A percentile compares a stretch with the other conserved stretches of the same genome.
These are phyloP conservation scores for Scutellaria barbata DNA, from an alignment of 257 asterid species.

Conservation along the genomic window DNA sequence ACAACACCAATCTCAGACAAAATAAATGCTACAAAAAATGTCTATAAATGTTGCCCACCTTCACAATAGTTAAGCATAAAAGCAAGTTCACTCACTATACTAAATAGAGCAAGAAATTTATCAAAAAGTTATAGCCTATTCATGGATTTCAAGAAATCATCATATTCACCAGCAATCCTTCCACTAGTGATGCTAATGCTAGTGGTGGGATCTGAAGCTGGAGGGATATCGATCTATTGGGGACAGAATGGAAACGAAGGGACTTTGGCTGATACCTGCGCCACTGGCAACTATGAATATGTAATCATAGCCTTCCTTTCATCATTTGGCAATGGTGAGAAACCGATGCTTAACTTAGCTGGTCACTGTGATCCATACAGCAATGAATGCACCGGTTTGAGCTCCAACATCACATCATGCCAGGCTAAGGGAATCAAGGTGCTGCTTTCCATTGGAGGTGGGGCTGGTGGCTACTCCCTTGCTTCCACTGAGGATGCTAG, in stretches of 20 bases:
- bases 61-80: conserved; percentile 19
- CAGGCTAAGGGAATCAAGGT: conserved; percentile 57
- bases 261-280: conserved; percentile 56
- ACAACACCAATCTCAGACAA: conserved; percentile 34
- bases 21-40: conserved; percentile 25
- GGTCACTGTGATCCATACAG: conserved; percentile 67
- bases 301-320: conserved; percentile 59
- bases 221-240: conserved; percentile 63
- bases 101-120: neutral
- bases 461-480: conserved; percentile 52
- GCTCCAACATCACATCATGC: conserved; percentile 52
- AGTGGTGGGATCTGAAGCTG: conserved; percentile 51
- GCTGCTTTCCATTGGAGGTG: conserved; percentile 65
- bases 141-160: conserved; percentile 45
- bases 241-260: conserved; percentile 71
- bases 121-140: neutral
- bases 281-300: conserved; percentile 51
- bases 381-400: conserved; percentile 45
- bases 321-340: conserved; percentile 53
- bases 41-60: conserved; percentile 34
- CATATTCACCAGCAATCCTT: conserved; percentile 22
- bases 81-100: neutral
- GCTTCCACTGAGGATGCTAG: conserved; percentile 49
- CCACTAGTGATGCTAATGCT: conserved; percentile 37
- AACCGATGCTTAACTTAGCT: conserved; percentile 57